phyloP scores from a whole-genome alignment of 2,329 filamentous ascomycete genomes.

The Aspergillus sp. region DNA sequence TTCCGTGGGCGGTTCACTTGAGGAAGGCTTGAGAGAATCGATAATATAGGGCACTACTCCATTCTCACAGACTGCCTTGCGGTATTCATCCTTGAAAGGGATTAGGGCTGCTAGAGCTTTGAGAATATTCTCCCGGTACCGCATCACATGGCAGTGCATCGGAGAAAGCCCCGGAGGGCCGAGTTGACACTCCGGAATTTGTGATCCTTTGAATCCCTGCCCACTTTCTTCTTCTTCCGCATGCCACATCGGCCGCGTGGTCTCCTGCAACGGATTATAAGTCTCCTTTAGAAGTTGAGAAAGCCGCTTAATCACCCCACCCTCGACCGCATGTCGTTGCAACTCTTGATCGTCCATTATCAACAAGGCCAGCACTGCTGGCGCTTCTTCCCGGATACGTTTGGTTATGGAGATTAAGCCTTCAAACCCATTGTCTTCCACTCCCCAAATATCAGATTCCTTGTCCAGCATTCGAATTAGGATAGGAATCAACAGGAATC shows the following conservation, averaged over 20 bases:
- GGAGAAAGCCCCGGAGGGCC: constrained; percentile 57
- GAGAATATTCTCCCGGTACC: constrained; percentile 66
- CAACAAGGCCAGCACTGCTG: constrained; percentile 68
- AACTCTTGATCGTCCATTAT: constrained; percentile 71
- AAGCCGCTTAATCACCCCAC: constrained; percentile 55
- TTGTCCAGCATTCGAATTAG: constrained; percentile 61
- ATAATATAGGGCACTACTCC: constrained; percentile 77
- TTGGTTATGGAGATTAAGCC: constrained; percentile 39
- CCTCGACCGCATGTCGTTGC: constrained; percentile 75
- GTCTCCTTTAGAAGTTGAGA: constrained; percentile 59
- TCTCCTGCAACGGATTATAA: constrained; percentile 53
- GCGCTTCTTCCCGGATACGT: constrained; percentile 61
- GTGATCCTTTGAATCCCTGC: constrained; percentile 14
- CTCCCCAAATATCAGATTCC: constrained; percentile 34
- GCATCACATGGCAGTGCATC: constrained; percentile 61
- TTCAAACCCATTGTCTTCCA: constrained; percentile 33
- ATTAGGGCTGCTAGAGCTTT: constrained; percentile 76
- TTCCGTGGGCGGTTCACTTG: constrained; percentile 21
- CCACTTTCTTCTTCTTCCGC: constrained; percentile 25
- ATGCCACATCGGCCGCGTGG: constrained; percentile 51
- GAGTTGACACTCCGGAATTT: constrained; percentile 41
- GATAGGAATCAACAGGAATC: constrained; percentile 62
- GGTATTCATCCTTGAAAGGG: constrained; percentile 73
- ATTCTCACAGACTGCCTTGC: constrained; percentile 73
- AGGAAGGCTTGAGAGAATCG: constrained; percentile 64